Evolutionary conservation across 2,329 filamentous ascomycete genomes (phyloP), one percentile per base, ranked within the genome.

Genomic region (Fonsecaea multimorphosa): DNA sequence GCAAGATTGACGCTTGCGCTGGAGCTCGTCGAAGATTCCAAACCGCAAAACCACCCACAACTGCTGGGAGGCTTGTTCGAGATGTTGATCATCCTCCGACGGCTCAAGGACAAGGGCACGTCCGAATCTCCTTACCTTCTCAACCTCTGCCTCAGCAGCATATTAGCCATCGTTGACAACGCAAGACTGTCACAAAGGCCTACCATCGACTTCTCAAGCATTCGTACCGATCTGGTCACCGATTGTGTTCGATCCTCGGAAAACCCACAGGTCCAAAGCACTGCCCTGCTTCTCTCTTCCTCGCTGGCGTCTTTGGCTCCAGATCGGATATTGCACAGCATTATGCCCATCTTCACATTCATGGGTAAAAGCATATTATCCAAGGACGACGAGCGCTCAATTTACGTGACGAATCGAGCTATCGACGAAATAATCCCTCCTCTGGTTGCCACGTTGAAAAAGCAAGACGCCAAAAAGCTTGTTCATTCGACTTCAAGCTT

Each of bases 271-370:
- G 93, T 99, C 6, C 96, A 98, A 76, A 97, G 96, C 74, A 89
- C 90, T 5, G 93, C 95, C 3, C 83, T 99, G 14, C 86, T 98
- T 8, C 83, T 99, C 29, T 91, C 98, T 64, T 93, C 94, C 27
- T 90, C 89, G 63, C 83, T 99, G 46, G 94, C 95, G 24, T 90
- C 90, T 44, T 91, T 93, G 71, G 92, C 92, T 0, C 95, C 96
- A 0, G 93, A 97, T 76, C 82, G 96, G 55, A 92, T 99, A 2
- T 84, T 99, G 64, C 94, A 99, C 79, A 97, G 93, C 72, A 92
- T 99, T 61, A 99, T 99, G 95, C 95, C 95, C 12, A 94, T 99
- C 59, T 99, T 99, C 80, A 98, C 95, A 0, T 97, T 98, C 76
- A 97, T 98, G 89, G 93, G 94, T 49, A 91, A 90, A 51, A 97